Evolutionary conservation across 2,329 filamentous ascomycete genomes (phyloP), one percentile per base, ranked within the genome.

Genomic region (Ascochyta clinopodiicola): DNA sequence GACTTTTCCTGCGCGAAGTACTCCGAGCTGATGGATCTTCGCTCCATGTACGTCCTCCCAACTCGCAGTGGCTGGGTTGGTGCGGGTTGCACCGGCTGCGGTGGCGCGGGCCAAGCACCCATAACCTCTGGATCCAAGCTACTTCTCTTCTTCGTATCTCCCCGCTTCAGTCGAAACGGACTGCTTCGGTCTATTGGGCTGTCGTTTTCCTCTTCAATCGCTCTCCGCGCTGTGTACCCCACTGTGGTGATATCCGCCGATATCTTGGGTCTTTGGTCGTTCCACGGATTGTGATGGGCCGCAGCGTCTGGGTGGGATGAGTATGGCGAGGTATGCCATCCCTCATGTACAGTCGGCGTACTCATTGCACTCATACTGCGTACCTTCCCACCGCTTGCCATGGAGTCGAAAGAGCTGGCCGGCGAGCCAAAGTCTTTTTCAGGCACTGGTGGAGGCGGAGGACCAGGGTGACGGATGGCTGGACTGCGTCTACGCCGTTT

Each of bases 111-210:
- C 63, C 63, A 68, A 4, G 62, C 43, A 24, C 58, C 53, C 27
- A 58, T 59, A 9, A 66, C 43, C 2, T 62, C 62, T 12, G 59
- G 36, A 21, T 60, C 65, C 21, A 63, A n/a, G 34, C 61, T 65
- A 27, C 37, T 46, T 36, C 56, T 53, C 39, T 59, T 66, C 35
- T 60, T 40, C 8, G 69, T 69, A 32, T 68, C 61, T 12, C 64
- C 67, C n/a, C 63, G 64, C 50, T 68, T 73, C 17, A 71, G 47
- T 8, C 64, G 64, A 37, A 72, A 72, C 10, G 71, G 69, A 37
- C 63, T 70, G 2, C 57, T 58, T 15, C 60, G 57, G 44, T 72
- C 70, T 27, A 74, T 69, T 6, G 70, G 70, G 13, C 64, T 69
- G 21, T 71, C 69, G 9, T 44, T 40, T 8, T 44, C 54, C 19